Percentiles rank a stretch among this genome's conserved stretches.
Evolutionary conservation across 495 filamentous ascomycete genomes (phyloP).

Genomic region (Achaetomiella virescens): DNA sequence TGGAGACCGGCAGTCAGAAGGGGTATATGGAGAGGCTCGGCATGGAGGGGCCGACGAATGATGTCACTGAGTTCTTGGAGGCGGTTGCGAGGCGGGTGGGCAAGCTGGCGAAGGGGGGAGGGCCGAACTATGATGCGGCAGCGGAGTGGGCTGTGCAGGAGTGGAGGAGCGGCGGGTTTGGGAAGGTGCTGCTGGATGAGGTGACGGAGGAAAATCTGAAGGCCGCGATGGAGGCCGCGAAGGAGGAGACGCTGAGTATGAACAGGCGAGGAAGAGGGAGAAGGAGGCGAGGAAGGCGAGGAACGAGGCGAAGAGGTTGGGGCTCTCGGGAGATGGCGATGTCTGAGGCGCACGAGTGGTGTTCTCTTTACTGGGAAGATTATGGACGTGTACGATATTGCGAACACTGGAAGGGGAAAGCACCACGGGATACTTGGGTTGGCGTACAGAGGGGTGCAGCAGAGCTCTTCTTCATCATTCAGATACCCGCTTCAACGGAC

Average conservation of each 20-base stretch:
- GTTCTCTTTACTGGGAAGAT: background rate
- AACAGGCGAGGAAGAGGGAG: constrained; percentile 42
- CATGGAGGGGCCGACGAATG: constrained; percentile 63
- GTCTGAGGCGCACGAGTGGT: background rate
- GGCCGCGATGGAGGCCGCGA: constrained; percentile 33
- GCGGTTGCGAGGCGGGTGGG: constrained; percentile 66
- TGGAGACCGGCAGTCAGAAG: constrained; percentile 40
- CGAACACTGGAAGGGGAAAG: background rate
- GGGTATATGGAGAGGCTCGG: constrained; percentile 55
- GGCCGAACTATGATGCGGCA: constrained; percentile 62
- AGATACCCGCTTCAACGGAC: constrained; percentile 2
- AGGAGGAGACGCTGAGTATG: constrained; percentile 34
- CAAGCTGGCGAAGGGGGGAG: constrained; percentile 66
- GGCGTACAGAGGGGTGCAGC: background rate
- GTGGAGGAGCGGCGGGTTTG: constrained; percentile 73
- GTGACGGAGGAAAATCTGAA: constrained; percentile 52
- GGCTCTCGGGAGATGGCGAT: background rate
- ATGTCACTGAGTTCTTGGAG: constrained; percentile 61
- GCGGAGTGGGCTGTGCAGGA: constrained; percentile 80
- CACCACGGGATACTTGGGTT: background rate
- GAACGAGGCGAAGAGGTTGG: constrained; percentile 27
- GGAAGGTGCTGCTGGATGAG: constrained; percentile 74
- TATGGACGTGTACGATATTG: background rate
- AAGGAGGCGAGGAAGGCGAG: constrained; percentile 35
- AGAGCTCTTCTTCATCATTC: background rate